Percentiles rank a stretch among this genome's conserved stretches.
Conservation (phyloP, 2,329 filamentous ascomycete genomes). For the Paraphoma chrysanthemicola region DNA sequence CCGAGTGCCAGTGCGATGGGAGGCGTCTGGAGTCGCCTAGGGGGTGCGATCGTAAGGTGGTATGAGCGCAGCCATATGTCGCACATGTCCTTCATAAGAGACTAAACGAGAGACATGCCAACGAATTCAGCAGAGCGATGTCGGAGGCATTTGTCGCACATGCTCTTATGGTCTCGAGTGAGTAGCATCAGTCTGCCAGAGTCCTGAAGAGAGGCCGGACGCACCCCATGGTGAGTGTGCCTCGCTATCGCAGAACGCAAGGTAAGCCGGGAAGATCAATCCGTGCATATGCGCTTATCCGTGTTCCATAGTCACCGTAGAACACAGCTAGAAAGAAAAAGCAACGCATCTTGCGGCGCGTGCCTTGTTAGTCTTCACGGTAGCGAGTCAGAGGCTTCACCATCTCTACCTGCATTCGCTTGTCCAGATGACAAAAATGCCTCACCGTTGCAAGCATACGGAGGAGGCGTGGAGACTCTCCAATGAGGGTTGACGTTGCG, state of each 20-base stretch:
- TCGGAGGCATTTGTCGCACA: background rate
- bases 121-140: background rate
- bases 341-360: background rate
- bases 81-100: background rate
- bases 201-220: background rate
- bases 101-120: background rate
- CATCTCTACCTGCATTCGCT: background rate
- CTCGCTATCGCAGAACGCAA: conserved; percentile 9
- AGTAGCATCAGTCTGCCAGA: background rate
- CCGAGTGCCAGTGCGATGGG: background rate
- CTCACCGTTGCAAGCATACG: conserved; percentile 1
- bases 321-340: conserved; percentile 9
- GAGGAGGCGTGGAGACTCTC: conserved; percentile 11
- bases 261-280: conserved; percentile 11
- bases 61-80: background rate
- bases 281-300: conserved; percentile 3
- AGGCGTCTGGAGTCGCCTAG: background rate
- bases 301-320: conserved; percentile 2
- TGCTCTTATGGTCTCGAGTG: background rate
- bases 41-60: background rate
- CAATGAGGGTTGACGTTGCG: conserved; percentile 2
- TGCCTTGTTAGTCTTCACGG: background rate
- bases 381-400: background rate
- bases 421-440: conserved; percentile 3
- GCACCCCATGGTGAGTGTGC: conserved; percentile 5